Base-by-base conservation (phyloP, 176 grass and related monocot species). In the Thinopyrum elongatum region DNA sequence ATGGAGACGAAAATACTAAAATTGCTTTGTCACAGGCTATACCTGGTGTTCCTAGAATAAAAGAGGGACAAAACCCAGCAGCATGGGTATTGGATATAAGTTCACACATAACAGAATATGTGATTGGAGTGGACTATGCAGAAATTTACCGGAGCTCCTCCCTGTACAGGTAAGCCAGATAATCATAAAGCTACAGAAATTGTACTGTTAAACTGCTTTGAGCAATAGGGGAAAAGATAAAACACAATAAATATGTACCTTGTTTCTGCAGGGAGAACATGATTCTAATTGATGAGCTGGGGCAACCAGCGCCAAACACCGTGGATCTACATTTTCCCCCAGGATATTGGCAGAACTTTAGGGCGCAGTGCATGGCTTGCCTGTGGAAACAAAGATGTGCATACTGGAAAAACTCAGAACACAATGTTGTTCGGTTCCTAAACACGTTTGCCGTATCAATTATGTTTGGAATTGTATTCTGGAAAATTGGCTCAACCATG, bases 331-430 rank as follows among this genome's bases (percentile, higher is more conserved):
- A 95, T 79, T 98, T 94, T 60, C 90, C 86, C 69, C 86, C 76
- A 7, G 85, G 76, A 82, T 91, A 95, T 61, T 90, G 89, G 91
- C 90, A 91, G 58, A 86, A 86, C 46, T 88, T 95, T 35, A 84
- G 26, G 26, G 86, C 86, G 7, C 93, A 98, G 30, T 95, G 87
- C 28, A 79, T 84, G n/a, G 93, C 91, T 44, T 98, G 95, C 80
- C 75, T 95, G 82, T 98, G 95, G 95, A 98, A 98, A 76, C 90
- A 94, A 80, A 89, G 85, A 63, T 93, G 88, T 76, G 92, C 95
- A 51, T 95, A 98, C n/a, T 98, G 95, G 95, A 98, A 98, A 83
- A 98, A 95, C 84, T 87, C 93, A 29, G 93, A 98, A 66, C 90
- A 91, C 64, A 98, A 98, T 84, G 78, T 94, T 63, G 93, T 94